Percentiles rank a stretch among this genome's conserved stretches.
These are phyloP conservation scores for Dothideomycetes sp. DNA, from an alignment of 2,329 filamentous ascomycete genomes.

Conservation along the genomic window DNA sequence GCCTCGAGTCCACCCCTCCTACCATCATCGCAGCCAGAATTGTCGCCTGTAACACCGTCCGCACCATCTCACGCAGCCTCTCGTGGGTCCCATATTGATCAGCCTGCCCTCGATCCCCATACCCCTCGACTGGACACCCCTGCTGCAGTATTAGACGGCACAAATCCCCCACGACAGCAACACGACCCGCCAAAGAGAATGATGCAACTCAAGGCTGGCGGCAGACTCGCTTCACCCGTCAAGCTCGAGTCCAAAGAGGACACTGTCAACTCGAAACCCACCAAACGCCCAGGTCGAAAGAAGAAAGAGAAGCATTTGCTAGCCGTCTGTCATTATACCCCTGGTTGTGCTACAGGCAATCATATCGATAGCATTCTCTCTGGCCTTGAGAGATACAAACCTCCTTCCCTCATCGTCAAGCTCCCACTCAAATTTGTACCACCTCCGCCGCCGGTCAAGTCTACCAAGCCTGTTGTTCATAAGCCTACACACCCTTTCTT, in stretches of 20 bases:
- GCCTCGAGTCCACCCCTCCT: slow-evolving; percentile 5
- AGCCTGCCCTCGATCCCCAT: neutral
- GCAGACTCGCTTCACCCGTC: slow-evolving; percentile 34
- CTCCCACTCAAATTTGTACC: neutral
- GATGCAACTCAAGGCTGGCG: slow-evolving; percentile 30
- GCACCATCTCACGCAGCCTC: neutral
- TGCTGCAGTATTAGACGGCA: neutral
- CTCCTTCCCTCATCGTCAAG: neutral
- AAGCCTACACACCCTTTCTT: slow-evolving; percentile 62
- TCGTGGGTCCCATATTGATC: neutral
- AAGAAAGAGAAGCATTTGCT: slow-evolving; percentile 18
- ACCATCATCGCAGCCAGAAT: slow-evolving; percentile 6
- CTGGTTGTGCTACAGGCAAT: slow-evolving; percentile 37
- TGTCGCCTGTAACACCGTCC: neutral
- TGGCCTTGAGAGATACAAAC: slow-evolving; percentile 20
- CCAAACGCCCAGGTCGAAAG: slow-evolving; percentile 17
- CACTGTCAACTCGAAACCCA: slow-evolving; percentile 13
- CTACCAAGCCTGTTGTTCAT: slow-evolving; percentile 19
- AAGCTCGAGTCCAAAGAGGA: slow-evolving; percentile 13
- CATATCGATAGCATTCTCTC: slow-evolving; percentile 54
- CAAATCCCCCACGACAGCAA: no score
- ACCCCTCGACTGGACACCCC: neutral
- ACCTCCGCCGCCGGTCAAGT: slow-evolving; percentile 16
- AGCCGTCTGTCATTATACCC: slow-evolving; percentile 37
- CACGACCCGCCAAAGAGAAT: slow-evolving; percentile 23